Percentiles rank a stretch among this genome's conserved stretches.
These are phyloP conservation scores for Exophiala alcalophila DNA, from an alignment of 2,329 filamentous ascomycete genomes.

Conservation along the genomic window DNA sequence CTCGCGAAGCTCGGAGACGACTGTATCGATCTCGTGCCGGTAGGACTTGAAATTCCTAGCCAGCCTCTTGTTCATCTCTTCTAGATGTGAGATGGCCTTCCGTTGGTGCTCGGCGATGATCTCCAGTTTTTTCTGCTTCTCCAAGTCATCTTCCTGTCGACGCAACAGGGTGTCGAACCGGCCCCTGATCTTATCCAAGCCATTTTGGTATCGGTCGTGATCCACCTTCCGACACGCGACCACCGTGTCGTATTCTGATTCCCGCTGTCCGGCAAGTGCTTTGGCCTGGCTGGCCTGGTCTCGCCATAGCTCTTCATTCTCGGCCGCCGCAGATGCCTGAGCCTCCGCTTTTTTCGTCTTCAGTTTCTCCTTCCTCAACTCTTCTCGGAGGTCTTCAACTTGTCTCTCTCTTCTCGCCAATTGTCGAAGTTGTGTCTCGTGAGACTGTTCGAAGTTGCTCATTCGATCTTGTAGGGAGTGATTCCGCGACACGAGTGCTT, in stretches of 20 bases:
- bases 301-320: conserved; percentile 30
- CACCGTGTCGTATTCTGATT: conserved; percentile 44
- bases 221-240: conserved; percentile 41
- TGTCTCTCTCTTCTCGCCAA: conserved; percentile 48
- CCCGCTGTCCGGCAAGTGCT: conserved; percentile 29
- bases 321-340: conserved; percentile 33
- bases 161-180: conserved; percentile 37
- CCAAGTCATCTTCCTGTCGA: conserved; percentile 38
- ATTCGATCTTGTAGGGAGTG: conserved; percentile 47
- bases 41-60: conserved; percentile 42
- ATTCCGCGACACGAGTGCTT: conserved; percentile 44
- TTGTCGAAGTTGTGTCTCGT: conserved; percentile 48
- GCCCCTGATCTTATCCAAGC: conserved; percentile 39
- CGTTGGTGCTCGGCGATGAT: conserved; percentile 47
- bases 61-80: conserved; percentile 42
- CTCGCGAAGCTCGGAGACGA: conserved; percentile 34
- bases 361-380: conserved; percentile 41
- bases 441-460: conserved; percentile 45
- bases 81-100: conserved; percentile 41
- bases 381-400: conserved; percentile 44
- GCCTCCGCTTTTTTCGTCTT: conserved; percentile 42
- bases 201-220: conserved; percentile 39
- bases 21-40: conserved; percentile 42
- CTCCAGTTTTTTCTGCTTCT: conserved; percentile 42
- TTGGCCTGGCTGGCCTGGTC: conserved; percentile 32